Evolutionary conservation across 2,329 filamentous ascomycete genomes (phyloP).

Genomic region (Fusarium torulosum): DNA sequence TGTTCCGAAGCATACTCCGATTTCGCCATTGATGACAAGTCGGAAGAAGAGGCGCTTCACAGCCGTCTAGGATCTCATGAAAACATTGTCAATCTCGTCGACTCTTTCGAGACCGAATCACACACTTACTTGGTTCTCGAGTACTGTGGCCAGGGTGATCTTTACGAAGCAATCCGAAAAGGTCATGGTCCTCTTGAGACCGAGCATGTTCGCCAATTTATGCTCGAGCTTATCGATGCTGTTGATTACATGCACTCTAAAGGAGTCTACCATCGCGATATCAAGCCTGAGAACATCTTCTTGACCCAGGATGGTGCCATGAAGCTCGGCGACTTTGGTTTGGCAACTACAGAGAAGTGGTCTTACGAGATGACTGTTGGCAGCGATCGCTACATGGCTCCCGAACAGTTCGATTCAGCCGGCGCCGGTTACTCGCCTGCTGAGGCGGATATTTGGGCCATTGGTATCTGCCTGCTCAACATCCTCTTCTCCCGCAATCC

Average conservation of each 20-base stretch:
- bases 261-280: constrained; percentile 95
- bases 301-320: constrained; percentile 85
- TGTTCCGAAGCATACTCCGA: constrained; percentile 70
- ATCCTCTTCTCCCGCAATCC: constrained; percentile 97
- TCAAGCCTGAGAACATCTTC: constrained; percentile 99
- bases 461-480: constrained; percentile 96
- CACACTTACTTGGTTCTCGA: constrained; percentile 95
- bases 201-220: constrained; percentile 96
- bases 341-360: constrained; percentile 91
- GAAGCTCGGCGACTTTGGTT: constrained; percentile 97
- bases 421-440: constrained; percentile 91
- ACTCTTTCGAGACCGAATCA: constrained; percentile 91
- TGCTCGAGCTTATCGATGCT: constrained; percentile 92
- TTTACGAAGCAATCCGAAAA: constrained; percentile 96
- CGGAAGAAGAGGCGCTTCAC: constrained; percentile 85
- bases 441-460: constrained; percentile 95
- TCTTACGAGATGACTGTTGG: constrained; percentile 93
- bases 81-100: constrained; percentile 92
- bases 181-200: constrained; percentile 92
- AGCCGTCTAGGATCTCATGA: constrained; percentile 81
- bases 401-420: constrained; percentile 94
- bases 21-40: constrained; percentile 83
- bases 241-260: constrained; percentile 91
- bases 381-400: constrained; percentile 99
- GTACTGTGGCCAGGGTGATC: constrained; percentile 93